Evolutionary conservation across 2,329 filamentous ascomycete genomes (phyloP).

Genomic region (Beauveria varroae): DNA sequence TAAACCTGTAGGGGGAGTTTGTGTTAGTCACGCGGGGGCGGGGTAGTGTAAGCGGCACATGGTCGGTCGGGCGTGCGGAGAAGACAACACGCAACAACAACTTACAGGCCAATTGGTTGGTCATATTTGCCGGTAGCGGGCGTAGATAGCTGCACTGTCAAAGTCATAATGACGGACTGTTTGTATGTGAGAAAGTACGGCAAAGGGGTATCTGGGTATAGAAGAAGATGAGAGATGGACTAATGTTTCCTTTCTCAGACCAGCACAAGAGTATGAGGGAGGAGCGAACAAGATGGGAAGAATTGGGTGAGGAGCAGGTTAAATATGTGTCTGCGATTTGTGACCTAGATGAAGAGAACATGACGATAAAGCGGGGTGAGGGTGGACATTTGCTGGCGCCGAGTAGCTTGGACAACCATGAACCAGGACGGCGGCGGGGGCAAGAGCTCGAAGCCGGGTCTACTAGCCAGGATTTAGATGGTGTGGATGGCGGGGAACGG

Average conservation of each 20-base stretch:
- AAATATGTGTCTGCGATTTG: not conserved
- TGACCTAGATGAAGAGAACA: not conserved
- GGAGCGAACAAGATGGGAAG: not conserved
- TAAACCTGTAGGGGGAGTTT: constrained; percentile 52
- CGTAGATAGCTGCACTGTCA: constrained; percentile 58
- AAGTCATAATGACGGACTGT: constrained; percentile 30
- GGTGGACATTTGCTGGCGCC: not conserved
- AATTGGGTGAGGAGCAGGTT: not conserved
- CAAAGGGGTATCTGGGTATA: constrained; percentile 17
- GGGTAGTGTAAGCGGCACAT: not conserved
- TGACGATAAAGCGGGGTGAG: constrained; percentile 9
- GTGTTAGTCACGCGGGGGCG: not conserved
- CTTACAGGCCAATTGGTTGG: constrained; percentile 57
- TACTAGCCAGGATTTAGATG: no score
- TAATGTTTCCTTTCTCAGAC: not conserved
- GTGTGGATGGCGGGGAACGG: not conserved
- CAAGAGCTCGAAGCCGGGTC: not conserved
- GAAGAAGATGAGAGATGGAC: constrained; percentile 8
- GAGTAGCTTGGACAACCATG: constrained; percentile 1
- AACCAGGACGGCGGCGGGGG: not conserved
- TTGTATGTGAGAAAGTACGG: constrained; percentile 9
- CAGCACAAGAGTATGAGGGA: not conserved
- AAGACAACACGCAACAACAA: constrained; percentile 9
- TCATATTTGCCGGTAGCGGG: constrained; percentile 53
- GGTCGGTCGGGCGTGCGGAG: not conserved